Conservation (phyloP, 2,329 filamentous ascomycete species). For the Volutella citrinella region DNA sequence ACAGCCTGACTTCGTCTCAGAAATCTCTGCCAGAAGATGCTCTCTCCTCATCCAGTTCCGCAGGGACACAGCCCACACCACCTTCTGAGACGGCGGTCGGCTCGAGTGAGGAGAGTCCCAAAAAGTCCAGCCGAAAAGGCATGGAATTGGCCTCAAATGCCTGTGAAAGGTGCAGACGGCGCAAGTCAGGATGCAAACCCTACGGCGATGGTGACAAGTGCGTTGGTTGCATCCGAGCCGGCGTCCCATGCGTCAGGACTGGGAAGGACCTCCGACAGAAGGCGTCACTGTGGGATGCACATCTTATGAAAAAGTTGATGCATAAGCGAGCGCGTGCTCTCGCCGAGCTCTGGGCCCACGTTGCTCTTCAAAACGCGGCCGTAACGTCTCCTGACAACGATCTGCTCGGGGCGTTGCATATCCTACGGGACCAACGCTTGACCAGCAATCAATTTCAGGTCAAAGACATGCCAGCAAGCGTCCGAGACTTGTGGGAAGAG, state of each 20-base stretch:
- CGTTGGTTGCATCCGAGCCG: not conserved
- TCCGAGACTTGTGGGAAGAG: not conserved
- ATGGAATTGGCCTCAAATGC: no score
- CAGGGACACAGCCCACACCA: no score
- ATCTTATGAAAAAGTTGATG: not conserved
- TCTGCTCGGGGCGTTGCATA: no score
- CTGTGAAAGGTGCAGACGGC: slow-evolving; percentile 2
- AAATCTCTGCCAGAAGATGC: no score
- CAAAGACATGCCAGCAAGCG: not conserved
- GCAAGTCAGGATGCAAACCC: slow-evolving; percentile 4
- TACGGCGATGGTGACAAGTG: slow-evolving; percentile 1
- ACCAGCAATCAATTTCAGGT: not conserved
- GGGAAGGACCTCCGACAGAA: slow-evolving; percentile 1
- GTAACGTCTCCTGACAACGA: not conserved
- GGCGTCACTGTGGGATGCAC: not conserved
- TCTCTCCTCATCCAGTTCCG: no score
- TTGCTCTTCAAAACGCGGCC: not conserved
- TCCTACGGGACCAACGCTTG: not conserved
- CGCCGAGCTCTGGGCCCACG: not conserved
- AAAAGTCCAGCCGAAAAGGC: no score
- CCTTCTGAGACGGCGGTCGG: no score
- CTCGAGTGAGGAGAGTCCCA: no score
- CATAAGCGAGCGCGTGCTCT: no score
- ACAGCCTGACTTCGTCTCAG: no score
- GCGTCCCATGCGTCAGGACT: not conserved